Evolutionary conservation across 1,284 basidiomycete genomes (phyloP).

Genomic region (Tausonia pullulans): DNA sequence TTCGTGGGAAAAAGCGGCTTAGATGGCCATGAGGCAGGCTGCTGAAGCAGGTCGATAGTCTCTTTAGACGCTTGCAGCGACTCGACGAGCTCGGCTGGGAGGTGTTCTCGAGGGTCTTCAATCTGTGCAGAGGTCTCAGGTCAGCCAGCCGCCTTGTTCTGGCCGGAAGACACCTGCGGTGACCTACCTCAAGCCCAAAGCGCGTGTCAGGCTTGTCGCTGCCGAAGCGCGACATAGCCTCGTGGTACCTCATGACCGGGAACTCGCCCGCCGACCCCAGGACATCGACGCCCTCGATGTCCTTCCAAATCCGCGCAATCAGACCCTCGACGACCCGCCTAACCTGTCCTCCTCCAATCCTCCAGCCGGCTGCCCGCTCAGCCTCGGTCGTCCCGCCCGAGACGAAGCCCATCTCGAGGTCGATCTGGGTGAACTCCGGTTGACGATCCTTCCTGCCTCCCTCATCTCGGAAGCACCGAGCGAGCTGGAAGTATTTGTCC

Average conservation of each 20-base stretch:
- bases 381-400: constrained; percentile 47
- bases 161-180: too few relatives aligned
- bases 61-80: neutral
- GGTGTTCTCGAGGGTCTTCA: neutral
- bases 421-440: constrained; percentile 93
- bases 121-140: neutral
- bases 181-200: constrained; percentile 64
- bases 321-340: constrained; percentile 61
- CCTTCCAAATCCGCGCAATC: constrained; percentile 61
- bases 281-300: constrained; percentile 42
- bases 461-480: constrained; percentile 89
- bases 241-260: constrained; percentile 67
- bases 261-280: constrained; percentile 46
- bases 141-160: too few relatives aligned
- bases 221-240: constrained; percentile 82
- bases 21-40: neutral
- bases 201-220: constrained; percentile 92
- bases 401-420: constrained; percentile 92
- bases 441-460: constrained; percentile 88
- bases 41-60: constrained; percentile 6
- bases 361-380: constrained; percentile 45
- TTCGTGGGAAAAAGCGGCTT: neutral
- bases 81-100: neutral
- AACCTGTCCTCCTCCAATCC: constrained; percentile 71
- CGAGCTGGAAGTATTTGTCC: constrained; percentile 84